Evolutionary conservation across 2,329 filamentous ascomycete genomes (phyloP).

Genomic region (Camillea tinctor): DNA sequence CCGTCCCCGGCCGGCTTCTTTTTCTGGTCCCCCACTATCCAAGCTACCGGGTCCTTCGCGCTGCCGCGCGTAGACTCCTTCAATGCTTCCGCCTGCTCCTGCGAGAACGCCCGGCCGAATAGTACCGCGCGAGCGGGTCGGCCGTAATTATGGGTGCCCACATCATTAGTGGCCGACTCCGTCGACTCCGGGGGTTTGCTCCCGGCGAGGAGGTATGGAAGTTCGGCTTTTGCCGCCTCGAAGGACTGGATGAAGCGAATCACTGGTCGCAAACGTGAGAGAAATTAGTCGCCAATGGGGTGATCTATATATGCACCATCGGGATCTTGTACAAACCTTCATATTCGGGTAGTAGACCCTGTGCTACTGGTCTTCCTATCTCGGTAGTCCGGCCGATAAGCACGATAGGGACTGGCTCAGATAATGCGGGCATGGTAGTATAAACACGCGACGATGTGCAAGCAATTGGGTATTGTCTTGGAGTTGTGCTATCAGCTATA

Average conservation of each 20-base stretch:
- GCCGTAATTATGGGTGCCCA: conserved; percentile 8
- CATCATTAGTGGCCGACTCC: conserved; percentile 8
- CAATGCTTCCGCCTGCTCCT: conserved; percentile 10
- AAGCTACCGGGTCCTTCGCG: conserved; percentile 1
- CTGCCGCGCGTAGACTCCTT: background rate
- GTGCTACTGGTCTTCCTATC: conserved; percentile 12
- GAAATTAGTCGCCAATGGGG: background rate
- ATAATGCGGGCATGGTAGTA: conserved; percentile 5
- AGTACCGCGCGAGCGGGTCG: conserved; percentile 10
- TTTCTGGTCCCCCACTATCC: conserved; percentile 8
- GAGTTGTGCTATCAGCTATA: background rate
- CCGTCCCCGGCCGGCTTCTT: background rate
- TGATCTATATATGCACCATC: background rate
- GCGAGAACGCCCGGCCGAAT: conserved; percentile 17
- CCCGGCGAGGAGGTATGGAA: conserved; percentile 13
- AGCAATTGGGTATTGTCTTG: background rate
- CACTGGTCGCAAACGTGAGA: conserved; percentile 2
- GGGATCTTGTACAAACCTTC: conserved; percentile 7
- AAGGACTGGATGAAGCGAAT: conserved; percentile 16
- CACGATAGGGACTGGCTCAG: conserved; percentile 12
- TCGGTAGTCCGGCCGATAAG: conserved; percentile 16
- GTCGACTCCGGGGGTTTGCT: conserved; percentile 4
- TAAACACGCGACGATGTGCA: background rate
- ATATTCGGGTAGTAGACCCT: conserved; percentile 14
- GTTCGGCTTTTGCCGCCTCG: conserved; percentile 8